A percentile compares a stretch with the other conserved stretches of the same genome.
These are phyloP conservation scores for Xylaria flabelliformis DNA, from an alignment of 495 filamentous ascomycete species.

Conservation along the genomic window DNA sequence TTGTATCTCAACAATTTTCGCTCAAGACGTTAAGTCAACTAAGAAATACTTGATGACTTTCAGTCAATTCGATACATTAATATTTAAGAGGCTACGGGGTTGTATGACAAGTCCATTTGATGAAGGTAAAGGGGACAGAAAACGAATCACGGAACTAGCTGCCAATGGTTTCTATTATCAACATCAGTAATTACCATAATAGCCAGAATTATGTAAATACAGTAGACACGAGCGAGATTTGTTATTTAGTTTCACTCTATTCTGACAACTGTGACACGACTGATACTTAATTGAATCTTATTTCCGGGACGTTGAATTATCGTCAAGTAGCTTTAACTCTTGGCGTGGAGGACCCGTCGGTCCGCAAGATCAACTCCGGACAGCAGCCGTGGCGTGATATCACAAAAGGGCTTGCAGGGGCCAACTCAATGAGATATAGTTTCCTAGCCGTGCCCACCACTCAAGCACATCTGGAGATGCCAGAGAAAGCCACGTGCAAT, in stretches of 20 bases:
- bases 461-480: not conserved
- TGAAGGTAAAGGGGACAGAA: not conserved
- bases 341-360: not conserved
- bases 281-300: not conserved
- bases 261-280: not conserved
- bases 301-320: not conserved
- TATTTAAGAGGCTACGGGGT: not conserved
- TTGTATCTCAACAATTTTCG: not conserved
- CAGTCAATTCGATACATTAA: not conserved
- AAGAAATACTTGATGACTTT: not conserved
- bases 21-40: not conserved
- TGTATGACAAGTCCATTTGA: not conserved
- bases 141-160: not conserved
- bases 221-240: not conserved
- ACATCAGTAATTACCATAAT: not conserved
- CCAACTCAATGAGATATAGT: not conserved
- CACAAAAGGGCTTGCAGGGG: slow-evolving; percentile 13
- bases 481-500: slow-evolving; percentile 3
- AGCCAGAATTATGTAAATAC: not conserved
- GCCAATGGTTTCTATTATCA: not conserved
- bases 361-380: not conserved
- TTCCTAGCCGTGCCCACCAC: not conserved
- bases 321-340: not conserved
- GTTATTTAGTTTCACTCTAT: not conserved
- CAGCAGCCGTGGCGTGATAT: slow-evolving; percentile 12